Conservation (phyloP, 345 rosid genomes). For the Eucalyptus sp. region DNA sequence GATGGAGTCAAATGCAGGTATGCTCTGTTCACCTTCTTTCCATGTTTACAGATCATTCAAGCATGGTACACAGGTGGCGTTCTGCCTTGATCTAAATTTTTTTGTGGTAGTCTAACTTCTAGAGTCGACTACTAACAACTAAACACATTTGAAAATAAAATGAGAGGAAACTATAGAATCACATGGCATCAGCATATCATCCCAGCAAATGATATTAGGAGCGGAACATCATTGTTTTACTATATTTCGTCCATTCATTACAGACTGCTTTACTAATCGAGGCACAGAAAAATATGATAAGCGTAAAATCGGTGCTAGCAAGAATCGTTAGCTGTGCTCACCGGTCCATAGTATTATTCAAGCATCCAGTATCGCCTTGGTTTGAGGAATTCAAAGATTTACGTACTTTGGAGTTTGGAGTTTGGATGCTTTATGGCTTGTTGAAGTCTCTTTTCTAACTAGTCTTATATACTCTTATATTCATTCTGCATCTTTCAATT, state of each 20-base stretch:
- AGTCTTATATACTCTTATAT: too few relatives aligned
- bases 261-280: neutral
- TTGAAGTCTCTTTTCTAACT: neutral
- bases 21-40: neutral
- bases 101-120: neutral
- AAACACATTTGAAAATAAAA: neutral
- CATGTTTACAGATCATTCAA: neutral
- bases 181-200: neutral
- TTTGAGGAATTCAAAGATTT: too few relatives aligned
- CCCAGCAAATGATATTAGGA: too few relatives aligned
- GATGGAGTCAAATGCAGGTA: neutral
- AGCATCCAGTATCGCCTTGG: neutral
- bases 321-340: too few relatives aligned
- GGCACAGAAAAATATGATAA: neutral
- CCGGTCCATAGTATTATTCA: neutral
- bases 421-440: neutral
- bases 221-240: neutral
- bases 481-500: too few relatives aligned
- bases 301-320: neutral
- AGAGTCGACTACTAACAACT: neutral
- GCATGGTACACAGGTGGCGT: neutral
- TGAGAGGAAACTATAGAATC: neutral
- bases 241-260: neutral
- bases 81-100: too few relatives aligned
- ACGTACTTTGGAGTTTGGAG: neutral